Percentiles rank a stretch among this genome's conserved stretches.
Evolutionary conservation across 192 early-diverging fungal species (phyloP).

Genomic region (Coemansia sp.): DNA sequence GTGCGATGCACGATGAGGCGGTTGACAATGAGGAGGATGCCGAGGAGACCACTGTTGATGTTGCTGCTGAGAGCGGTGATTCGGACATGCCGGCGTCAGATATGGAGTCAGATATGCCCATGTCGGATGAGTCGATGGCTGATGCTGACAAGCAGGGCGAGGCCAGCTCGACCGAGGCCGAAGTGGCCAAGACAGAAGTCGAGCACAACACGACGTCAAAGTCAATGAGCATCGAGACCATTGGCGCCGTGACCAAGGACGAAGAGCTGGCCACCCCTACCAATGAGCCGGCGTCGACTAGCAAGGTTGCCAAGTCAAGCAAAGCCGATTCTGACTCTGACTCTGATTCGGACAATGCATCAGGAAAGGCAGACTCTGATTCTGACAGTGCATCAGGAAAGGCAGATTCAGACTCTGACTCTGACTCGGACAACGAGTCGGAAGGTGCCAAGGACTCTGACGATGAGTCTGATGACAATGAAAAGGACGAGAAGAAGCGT

Average conservation of each 20-base stretch:
- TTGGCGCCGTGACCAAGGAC: conserved; percentile 12
- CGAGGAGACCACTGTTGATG: conserved; percentile 14
- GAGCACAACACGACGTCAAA: conserved; percentile 16
- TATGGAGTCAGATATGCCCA: conserved; percentile 4
- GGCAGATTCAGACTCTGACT: neutral
- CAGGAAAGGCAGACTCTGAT: neutral
- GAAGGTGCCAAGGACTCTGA: conserved; percentile 17
- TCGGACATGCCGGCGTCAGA: neutral
- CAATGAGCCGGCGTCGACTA: neutral
- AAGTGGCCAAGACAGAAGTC: conserved; percentile 3
- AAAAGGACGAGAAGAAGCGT: conserved; percentile 10
- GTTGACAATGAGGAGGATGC: conserved; percentile 21
- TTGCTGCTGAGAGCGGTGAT: conserved; percentile 8
- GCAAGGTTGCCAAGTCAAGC: neutral
- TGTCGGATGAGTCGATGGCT: conserved; percentile 1
- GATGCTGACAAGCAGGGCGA: neutral
- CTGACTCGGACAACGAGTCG: conserved; percentile 9
- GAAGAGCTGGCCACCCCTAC: neutral
- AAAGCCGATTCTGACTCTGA: conserved; percentile 7
- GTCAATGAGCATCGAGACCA: conserved; percentile 43
- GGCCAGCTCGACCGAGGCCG: too few species aligned
- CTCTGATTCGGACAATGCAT: neutral
- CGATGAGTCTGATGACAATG: conserved; percentile 15
- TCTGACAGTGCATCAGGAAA: neutral
- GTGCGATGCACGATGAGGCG: conserved; percentile 21